These are phyloP conservation scores for Xerocomus spinulosus DNA, from an alignment of 768 basidiomycete genomes.

Conservation along the genomic window DNA sequence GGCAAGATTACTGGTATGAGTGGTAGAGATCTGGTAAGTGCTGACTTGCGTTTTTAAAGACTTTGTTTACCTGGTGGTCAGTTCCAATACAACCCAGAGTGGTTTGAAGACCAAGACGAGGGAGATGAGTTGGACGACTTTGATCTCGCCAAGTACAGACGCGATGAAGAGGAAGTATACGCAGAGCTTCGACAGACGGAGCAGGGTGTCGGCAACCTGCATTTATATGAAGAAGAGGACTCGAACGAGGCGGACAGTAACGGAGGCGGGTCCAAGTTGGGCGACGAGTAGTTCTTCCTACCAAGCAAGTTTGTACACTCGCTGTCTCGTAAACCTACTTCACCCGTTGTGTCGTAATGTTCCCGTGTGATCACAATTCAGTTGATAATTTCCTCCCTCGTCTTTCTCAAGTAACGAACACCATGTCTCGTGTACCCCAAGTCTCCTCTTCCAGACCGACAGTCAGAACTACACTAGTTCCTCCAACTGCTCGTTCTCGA, in stretches of 20 bases:
- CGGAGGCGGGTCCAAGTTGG: background rate
- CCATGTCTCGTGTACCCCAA: constrained; percentile 42
- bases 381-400: background rate
- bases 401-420: constrained; percentile 8
- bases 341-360: constrained; percentile 16
- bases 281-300: constrained; percentile 5
- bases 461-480: constrained; percentile 24
- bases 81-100: constrained; percentile 96
- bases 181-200: constrained; percentile 24
- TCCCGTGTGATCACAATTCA: constrained; percentile 5
- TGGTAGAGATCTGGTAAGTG: constrained; percentile 84
- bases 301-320: no score
- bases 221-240: constrained; percentile 22
- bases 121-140: constrained; percentile 44
- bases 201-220: constrained; percentile 10
- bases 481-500: constrained; percentile 30
- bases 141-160: constrained; percentile 59
- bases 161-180: constrained; percentile 29
- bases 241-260: constrained; percentile 4
- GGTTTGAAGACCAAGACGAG: constrained; percentile 78
- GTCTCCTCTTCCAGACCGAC: constrained; percentile 32
- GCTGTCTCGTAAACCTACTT: no score
- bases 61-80: constrained; percentile 29
- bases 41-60: background rate
- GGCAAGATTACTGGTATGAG: constrained; percentile 94